Conservation (phyloP, 208 protist species). For the Acanthamoeba triangularis region DNA sequence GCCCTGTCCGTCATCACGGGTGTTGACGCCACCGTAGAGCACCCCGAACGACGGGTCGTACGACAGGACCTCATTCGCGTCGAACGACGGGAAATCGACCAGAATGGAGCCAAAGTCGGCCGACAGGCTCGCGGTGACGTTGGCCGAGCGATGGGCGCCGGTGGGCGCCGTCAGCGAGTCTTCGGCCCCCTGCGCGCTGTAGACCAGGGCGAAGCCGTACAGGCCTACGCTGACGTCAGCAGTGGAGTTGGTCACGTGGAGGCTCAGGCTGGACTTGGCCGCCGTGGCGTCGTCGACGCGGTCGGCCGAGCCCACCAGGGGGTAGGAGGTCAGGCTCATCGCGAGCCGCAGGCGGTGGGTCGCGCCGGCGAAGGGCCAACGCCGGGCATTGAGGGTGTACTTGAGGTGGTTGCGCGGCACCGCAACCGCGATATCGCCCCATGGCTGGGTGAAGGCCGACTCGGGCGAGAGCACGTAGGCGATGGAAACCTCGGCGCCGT, state of each 20-base stretch:
- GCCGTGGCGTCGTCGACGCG: background rate
- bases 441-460: background rate
- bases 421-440: background rate
- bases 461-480: background rate
- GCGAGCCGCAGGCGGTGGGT: background rate
- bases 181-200: too few species aligned
- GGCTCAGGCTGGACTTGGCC: background rate
- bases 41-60: slow-evolving; percentile 27
- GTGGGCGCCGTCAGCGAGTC: background rate
- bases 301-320: background rate
- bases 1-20: background rate
- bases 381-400: background rate
- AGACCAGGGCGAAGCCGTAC: background rate
- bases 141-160: background rate
- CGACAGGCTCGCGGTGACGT: background rate
- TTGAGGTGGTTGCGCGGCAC: background rate
- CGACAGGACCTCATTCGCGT: background rate
- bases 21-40: background rate
- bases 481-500: background rate
- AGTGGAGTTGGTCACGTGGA: background rate
- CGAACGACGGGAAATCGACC: slow-evolving; percentile 3
- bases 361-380: background rate
- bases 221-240: background rate
- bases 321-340: background rate
- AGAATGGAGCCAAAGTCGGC: background rate